Evolutionary conservation across 495 filamentous ascomycete genomes (phyloP), one percentile per base, ranked within the genome.

Genomic region (Sordaria brevicollis): DNA sequence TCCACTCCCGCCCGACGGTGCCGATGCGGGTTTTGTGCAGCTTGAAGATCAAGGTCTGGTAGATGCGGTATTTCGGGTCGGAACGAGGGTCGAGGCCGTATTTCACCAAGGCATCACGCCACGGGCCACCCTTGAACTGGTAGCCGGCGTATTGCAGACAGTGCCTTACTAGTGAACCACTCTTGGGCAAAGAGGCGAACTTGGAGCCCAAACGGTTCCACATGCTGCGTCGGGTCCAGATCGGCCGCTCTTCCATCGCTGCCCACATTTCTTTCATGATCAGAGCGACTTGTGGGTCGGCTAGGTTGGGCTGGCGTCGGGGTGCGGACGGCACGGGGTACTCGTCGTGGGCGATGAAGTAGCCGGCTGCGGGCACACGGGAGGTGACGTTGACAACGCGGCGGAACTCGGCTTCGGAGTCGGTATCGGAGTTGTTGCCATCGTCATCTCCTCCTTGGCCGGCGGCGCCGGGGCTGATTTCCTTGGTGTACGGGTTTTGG

Each of bases 21-120:
- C 82, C 81, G 15, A 82, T 74, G 36, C 79, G 77, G 35, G 80
- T 81, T 65, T 81, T 82, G 73, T 81, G 80, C 21, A 87, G 72
- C 72, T 86, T 85, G 82, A 97, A 97, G 77, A 91, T 92, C 57
- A 97, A 79, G 0, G 92, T 94, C 78, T 99, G 95, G 79, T 96
- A 98, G 35, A 85, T 77, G 1, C 93, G 88, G 74, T 90, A 94
- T 19, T 87, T 84, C 0, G 90, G 88, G 67, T 92, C 90, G 7
- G 79, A 81, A 65, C 96, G 87, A 0, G 95, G 95, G 75, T 99
- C 96, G 33, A 96, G 75, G 11, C 95, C 96, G 73, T 92, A 92
- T 67, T 85, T 86, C 70, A 97, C 85, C 69, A 97, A 86, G 15
- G 91, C 89, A 77, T 98, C 93, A 65, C 92, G 87, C 90, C 92